Percentiles rank a stretch among this genome's conserved stretches.
Evolutionary conservation across 2,329 filamentous ascomycete species (phyloP).

Genomic region (Trichoderma atrobrunneum): DNA sequence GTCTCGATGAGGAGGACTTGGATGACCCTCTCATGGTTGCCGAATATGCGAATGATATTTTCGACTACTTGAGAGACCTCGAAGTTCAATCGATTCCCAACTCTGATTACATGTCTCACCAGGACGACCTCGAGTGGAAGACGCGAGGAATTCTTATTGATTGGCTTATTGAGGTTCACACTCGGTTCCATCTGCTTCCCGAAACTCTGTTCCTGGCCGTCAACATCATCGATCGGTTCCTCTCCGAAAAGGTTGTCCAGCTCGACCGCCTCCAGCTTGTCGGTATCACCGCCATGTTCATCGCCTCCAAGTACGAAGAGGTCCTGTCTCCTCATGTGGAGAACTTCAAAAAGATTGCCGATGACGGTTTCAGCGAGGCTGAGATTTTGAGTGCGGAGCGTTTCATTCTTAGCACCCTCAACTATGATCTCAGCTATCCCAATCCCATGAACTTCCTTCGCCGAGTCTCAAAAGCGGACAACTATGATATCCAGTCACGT

Average conservation of each 20-base stretch:
- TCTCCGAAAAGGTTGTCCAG: conserved; percentile 92
- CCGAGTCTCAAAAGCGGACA: conserved; percentile 97
- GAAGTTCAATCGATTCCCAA: conserved; percentile 80
- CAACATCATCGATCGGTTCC: conserved; percentile 98
- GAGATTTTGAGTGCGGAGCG: conserved; percentile 98
- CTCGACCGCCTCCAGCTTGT: conserved; percentile 95
- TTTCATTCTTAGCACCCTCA: conserved; percentile 83
- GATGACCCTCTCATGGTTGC: conserved; percentile 97
- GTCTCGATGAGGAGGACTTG: conserved; percentile 81
- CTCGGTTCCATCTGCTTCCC: conserved; percentile 88
- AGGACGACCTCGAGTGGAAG: conserved; percentile 96
- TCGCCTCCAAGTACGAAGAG: conserved; percentile 98
- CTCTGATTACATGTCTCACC: conserved; percentile 90
- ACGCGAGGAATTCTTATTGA: conserved; percentile 96
- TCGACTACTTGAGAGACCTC: conserved; percentile 87
- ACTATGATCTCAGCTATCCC: conserved; percentile 97
- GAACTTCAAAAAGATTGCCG: conserved; percentile 95
- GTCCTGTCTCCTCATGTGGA: conserved; percentile 94
- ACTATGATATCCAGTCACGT: conserved; percentile 97
- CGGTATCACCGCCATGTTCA: conserved; percentile 98
- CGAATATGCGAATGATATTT: conserved; percentile 95
- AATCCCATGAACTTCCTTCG: conserved; percentile 99
- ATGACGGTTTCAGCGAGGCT: conserved; percentile 91
- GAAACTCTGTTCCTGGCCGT: conserved; percentile 95
- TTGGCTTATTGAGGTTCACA: conserved; percentile 98